A percentile compares a stretch with the other conserved stretches of the same genome.
Conservation (phyloP, 345 rosid genomes). For the Citrus sp. region DNA sequence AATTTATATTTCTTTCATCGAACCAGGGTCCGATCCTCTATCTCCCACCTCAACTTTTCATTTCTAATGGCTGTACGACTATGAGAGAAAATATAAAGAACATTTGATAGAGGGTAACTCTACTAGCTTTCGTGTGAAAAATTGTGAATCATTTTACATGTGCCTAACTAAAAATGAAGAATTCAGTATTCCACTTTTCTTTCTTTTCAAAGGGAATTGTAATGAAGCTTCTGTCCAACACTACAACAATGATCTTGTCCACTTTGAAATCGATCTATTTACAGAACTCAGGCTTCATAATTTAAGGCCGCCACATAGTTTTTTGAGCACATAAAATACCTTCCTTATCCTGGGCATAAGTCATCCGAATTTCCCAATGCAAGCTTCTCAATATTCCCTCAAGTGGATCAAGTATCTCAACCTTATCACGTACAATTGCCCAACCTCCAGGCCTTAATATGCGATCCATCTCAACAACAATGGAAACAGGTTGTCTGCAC, state of each 20-base stretch:
- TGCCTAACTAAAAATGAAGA: background rate
- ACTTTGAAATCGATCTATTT: background rate
- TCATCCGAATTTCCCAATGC: constrained; percentile 93
- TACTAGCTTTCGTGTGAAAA: background rate
- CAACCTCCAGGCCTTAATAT: constrained; percentile 86
- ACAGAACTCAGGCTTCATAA: background rate
- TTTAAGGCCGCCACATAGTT: constrained; percentile 78
- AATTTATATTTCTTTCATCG: background rate
- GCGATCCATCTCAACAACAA: constrained; percentile 90
- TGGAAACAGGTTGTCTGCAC: constrained; percentile 76
- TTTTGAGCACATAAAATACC: constrained; percentile 85
- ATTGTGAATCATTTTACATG: background rate
- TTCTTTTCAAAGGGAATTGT: background rate
- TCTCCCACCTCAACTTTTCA: background rate
- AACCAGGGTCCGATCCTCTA: background rate
- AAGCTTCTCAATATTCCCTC: constrained; percentile 70
- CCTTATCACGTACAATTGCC: constrained; percentile 79
- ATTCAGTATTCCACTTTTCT: constrained; percentile 1
- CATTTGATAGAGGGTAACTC: background rate
- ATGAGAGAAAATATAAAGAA: background rate
- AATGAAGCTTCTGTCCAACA: constrained; percentile 1
- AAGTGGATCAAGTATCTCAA: constrained; percentile 68
- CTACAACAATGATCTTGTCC: background rate
- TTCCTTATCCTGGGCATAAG: constrained; percentile 76
- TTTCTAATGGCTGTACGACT: background rate